These are phyloP conservation scores for Parmelia sp. DNA, from an alignment of 495 filamentous ascomycete species.

Conservation along the genomic window DNA sequence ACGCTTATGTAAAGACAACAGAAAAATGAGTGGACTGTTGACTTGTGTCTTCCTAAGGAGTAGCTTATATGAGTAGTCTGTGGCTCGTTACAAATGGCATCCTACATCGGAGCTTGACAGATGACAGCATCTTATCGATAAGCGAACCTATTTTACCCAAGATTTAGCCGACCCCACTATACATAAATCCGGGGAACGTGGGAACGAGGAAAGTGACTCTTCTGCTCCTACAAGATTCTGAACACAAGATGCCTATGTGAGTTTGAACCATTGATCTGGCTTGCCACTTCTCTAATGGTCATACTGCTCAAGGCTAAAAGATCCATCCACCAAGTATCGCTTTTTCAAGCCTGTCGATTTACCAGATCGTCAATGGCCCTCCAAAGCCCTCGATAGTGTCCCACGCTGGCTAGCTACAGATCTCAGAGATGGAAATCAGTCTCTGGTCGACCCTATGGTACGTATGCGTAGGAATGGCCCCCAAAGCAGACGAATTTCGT, in stretches of 20 bases:
- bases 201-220: too few relatives aligned
- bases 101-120: too few relatives aligned
- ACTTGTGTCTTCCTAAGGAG: too few relatives aligned
- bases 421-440: slow-evolving; percentile 83
- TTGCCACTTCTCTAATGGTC: neutral
- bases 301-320: slow-evolving; percentile 64
- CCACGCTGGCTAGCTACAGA: slow-evolving; percentile 84
- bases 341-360: slow-evolving; percentile 69
- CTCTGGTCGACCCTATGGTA: slow-evolving; percentile 85
- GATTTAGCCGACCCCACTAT: neutral
- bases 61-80: too few relatives aligned
- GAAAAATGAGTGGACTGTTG: neutral
- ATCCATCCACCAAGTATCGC: slow-evolving; percentile 90
- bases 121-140: neutral
- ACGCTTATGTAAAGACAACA: neutral
- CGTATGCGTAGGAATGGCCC: slow-evolving; percentile 13
- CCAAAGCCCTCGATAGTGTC: slow-evolving; percentile 66
- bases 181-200: too few relatives aligned
- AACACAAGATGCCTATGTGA: slow-evolving; percentile 16
- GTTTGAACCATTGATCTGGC: neutral
- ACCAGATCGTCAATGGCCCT: slow-evolving; percentile 86
- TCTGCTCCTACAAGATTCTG: neutral
- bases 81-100: too few relatives aligned
- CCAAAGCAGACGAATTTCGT: neutral
- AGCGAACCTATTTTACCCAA: neutral